Evolutionary conservation across 768 basidiomycete genomes (phyloP).

Genomic region (Termitomyces eurrhizus): DNA sequence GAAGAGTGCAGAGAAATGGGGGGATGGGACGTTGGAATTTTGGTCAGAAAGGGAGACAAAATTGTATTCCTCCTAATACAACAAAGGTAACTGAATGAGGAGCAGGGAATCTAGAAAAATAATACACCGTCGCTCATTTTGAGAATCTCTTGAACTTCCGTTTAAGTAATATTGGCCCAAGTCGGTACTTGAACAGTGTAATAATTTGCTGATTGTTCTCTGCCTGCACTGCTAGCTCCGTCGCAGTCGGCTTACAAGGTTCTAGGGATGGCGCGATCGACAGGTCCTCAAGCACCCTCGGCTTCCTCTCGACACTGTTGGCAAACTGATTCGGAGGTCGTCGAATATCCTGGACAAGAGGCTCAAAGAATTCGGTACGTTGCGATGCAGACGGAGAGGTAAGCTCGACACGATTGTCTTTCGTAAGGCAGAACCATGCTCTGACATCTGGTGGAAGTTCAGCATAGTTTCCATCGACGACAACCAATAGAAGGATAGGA

Average conservation of each 20-base stretch:
- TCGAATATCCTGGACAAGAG: no score
- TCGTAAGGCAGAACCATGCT: slow-evolving; percentile 83
- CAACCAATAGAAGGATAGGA: no score
- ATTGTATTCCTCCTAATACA: no score
- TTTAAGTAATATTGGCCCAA: no score
- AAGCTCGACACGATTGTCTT: slow-evolving; percentile 73
- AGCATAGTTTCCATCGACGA: slow-evolving; percentile 74
- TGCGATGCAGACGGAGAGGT: slow-evolving; percentile 47
- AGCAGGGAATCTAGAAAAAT: background rate
- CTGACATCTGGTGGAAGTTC: slow-evolving; percentile 79
- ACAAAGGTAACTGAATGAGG: background rate
- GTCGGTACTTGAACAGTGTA: slow-evolving; percentile 80
- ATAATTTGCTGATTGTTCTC: slow-evolving; percentile 77
- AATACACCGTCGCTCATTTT: slow-evolving; percentile 68
- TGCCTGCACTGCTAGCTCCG: slow-evolving; percentile 78
- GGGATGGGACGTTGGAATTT: no score
- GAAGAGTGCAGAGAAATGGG: no score
- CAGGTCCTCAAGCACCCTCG: slow-evolving; percentile 80
- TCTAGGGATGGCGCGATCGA: slow-evolving; percentile 89
- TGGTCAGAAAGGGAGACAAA: no score
- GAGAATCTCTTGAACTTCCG: no score
- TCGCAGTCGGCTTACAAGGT: no score
- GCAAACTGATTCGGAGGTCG: slow-evolving; percentile 85
- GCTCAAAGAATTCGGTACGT: no score
- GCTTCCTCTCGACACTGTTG: slow-evolving; percentile 81